Percentiles rank a stretch among this genome's conserved stretches.
Conservation (phyloP, 306 rosid species). For the Dryas drummondii region DNA sequence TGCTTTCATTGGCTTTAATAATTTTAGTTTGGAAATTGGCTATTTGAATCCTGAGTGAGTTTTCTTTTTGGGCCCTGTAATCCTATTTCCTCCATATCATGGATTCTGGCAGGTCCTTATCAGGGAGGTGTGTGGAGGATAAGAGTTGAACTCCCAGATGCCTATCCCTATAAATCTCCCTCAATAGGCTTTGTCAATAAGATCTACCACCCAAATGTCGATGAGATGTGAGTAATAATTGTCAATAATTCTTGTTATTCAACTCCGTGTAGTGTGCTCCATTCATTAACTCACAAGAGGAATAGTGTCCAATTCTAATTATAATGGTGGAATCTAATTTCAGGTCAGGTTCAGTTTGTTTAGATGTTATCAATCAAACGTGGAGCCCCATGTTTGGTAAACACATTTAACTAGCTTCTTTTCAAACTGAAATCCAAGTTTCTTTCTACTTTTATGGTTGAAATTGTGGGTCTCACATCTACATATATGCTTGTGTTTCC, state of each 20-base stretch:
- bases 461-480: constrained; percentile 20
- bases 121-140: constrained; percentile 88
- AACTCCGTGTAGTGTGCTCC: constrained; percentile 13
- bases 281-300: constrained; percentile 6
- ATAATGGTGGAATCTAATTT: constrained; percentile 21
- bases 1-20: constrained; percentile 28
- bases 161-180: constrained; percentile 94
- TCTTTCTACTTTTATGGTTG: constrained; percentile 12
- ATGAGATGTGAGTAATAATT: constrained; percentile 72
- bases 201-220: constrained; percentile 97
- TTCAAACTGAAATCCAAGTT: not conserved
- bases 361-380: constrained; percentile 91
- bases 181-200: constrained; percentile 91
- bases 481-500: constrained; percentile 26
- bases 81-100: constrained; percentile 29
- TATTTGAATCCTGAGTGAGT: constrained; percentile 2
- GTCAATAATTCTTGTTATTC: not conserved
- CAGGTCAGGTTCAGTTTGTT: constrained; percentile 96
- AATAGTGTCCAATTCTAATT: constrained; percentile 11
- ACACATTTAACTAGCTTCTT: constrained; percentile 10
- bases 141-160: constrained; percentile 89
- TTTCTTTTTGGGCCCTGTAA: not conserved
- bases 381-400: constrained; percentile 99
- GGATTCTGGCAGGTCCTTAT: constrained; percentile 69
- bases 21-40: constrained; percentile 1